Evolutionary conservation across 495 filamentous ascomycete genomes (phyloP), one percentile per base, ranked within the genome.

Genomic region (Acidomyces sp.): DNA sequence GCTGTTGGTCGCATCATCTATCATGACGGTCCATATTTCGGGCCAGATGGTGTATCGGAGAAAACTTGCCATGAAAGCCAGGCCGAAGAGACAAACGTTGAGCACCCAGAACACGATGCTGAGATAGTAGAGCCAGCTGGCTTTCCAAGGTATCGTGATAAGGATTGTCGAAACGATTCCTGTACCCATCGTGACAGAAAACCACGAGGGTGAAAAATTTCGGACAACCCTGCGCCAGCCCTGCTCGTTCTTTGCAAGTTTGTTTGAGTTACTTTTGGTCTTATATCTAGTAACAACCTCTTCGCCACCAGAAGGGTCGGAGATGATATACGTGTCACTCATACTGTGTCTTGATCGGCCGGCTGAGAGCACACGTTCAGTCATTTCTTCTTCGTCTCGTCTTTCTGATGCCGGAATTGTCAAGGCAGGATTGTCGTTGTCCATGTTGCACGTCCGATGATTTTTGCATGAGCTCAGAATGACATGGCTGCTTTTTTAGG

Each of bases 41-140:
- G 73, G 75, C 46, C 76, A 80, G 1, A 79, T 46, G 0, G 58
- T 56, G 45, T 79, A 80, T 3, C 75, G 68, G 0, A 77, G 49
- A 2, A 71, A 23, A 26, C 66, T 70, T 41, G 74, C 61, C 17
- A 63, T 35, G 4, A 60, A 54, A 0, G 64, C 65, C 6, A 58
- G 7, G 4, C 29, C 40, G 44, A 78, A 80, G 3, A 77, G 55
- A 0, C 59, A 32, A 20, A 41, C 40, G 32, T 60, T 60, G 4
- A 60, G 48, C 6, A 33, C 39, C 35, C 58, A 60, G 53, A 62
- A 57, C 37, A 58, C 24, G 26, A 56, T 48, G 25, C 53, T 45
- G 24, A 60, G 53, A 39, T 52, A 56, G 44, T 57, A 52, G 0
- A 60, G 53, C 54, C 55, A 60, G 16, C 34, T 9, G 1, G 53